Evolutionary conservation across 1,284 basidiomycete species (phyloP).

Genomic region (Sutorius eximius): DNA sequence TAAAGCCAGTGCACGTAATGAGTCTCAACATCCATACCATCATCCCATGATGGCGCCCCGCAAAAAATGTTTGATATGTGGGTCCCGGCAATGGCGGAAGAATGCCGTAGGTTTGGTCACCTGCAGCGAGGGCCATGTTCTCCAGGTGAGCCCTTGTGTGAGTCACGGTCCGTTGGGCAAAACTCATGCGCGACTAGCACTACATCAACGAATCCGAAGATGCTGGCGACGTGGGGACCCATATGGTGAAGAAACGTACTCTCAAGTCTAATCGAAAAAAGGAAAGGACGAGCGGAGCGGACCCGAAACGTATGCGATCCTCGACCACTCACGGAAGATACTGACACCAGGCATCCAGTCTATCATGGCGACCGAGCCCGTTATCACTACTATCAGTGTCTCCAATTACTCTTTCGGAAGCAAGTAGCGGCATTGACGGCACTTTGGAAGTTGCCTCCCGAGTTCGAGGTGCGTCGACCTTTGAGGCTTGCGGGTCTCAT

Average conservation of each 20-base stretch:
- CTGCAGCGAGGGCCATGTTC: conserved; percentile 77
- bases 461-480: conserved; percentile 67
- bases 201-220: conserved; percentile 74
- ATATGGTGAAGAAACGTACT: conserved; percentile 60
- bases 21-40: too few species aligned
- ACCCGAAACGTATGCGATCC: conserved; percentile 53
- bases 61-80: conserved; percentile 63
- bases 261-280: conserved; percentile 55
- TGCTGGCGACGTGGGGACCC: conserved; percentile 54
- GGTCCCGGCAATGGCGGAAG: conserved; percentile 79
- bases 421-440: conserved; percentile 65
- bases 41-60: conserved; percentile 49
- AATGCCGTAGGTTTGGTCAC: conserved; percentile 69
- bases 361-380: conserved; percentile 77
- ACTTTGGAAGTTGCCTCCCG: conserved; percentile 72
- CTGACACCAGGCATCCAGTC: conserved; percentile 45
- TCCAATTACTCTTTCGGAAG: conserved; percentile 76
- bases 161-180: too few species aligned
- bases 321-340: not conserved
- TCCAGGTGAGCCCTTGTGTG: conserved; percentile 52
- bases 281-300: conserved; percentile 47
- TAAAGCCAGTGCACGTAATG: not conserved
- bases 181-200: conserved; percentile 45
- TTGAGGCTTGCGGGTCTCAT: not conserved
- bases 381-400: conserved; percentile 77